Conservation (phyloP, 805 yeast species). For the Cyberlindnera amylophila region DNA sequence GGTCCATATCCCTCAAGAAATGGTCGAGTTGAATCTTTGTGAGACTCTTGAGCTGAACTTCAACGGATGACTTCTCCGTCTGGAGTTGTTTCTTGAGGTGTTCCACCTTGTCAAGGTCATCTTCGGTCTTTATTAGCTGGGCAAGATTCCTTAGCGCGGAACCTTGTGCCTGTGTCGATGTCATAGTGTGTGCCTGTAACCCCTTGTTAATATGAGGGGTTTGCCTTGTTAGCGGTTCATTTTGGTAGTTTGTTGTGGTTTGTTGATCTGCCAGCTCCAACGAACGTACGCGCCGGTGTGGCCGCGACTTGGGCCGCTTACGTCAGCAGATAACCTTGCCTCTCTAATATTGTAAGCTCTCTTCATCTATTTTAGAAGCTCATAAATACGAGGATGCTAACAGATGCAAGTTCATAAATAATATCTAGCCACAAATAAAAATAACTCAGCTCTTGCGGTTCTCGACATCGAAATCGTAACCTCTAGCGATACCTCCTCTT, state of each 20-base stretch:
- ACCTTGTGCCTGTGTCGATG: not conserved
- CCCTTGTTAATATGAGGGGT: too few species aligned
- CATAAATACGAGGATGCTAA: too few species aligned
- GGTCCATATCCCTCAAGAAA: conserved; percentile 42
- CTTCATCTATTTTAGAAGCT: too few species aligned
- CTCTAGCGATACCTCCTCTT: conserved; percentile 83
- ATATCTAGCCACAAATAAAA: too few species aligned
- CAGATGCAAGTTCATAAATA: too few species aligned
- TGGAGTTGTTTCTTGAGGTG: conserved; percentile 49
- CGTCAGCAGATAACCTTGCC: too few species aligned
- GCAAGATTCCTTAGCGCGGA: conserved; percentile 30
- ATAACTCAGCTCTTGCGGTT: conserved; percentile 1
- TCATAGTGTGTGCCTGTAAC: not conserved
- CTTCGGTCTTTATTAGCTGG: conserved; percentile 34
- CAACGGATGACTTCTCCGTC: conserved; percentile 73
- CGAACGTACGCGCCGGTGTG: too few species aligned
- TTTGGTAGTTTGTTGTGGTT: too few species aligned
- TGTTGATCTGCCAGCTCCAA: too few species aligned
- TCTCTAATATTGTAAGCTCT: too few species aligned
- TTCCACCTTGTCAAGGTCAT: conserved; percentile 52
- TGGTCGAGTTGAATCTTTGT: conserved; percentile 49
- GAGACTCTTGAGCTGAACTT: conserved; percentile 42
- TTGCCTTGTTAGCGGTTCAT: too few species aligned
- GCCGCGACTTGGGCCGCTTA: too few species aligned
- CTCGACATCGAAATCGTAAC: conserved; percentile 49